Evolutionary conservation across 768 basidiomycete species (phyloP), one percentile per base, ranked within the genome.

Genomic region (Tubosaeta brunneosetosa): DNA sequence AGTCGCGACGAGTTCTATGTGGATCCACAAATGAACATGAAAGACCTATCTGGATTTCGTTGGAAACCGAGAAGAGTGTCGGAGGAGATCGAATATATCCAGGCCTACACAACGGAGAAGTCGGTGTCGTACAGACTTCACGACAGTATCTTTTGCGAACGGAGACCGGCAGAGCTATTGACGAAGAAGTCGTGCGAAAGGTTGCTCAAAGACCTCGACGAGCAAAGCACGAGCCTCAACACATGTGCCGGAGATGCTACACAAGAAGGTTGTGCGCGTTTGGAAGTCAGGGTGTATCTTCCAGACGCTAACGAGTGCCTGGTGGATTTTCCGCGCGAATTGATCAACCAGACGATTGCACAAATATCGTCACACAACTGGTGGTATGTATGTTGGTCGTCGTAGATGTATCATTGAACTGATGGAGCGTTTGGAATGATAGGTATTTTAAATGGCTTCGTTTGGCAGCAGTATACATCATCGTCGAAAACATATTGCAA

Each of bases 81-180:
- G 2, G 47, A 49, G 22, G 2, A 33, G 1, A 47, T 56, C 10
- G 7, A 5, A 4, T 58, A 50, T 9, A 47, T 58, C 6, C 50
- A 55, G 11, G 54, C 54, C 0, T 58, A 58, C 9, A 55, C 44
- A 0, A 55, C 57, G 1, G 54, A 58, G 22, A 58, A 58, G n/a
- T 13, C 48, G 0, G 19, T 52, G 9, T 17, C 45, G 2, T 58
- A 58, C 19, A 47, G 55, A 14, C 41, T 29, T 1, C 54, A 58
- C 13, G n/a, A 22, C 0, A 49, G 50, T 4, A 16, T 57, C 1
- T 57, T 50, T 10, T 17, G 37, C n/a, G 14, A 2, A 38, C 37
- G 37, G n/a, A 38, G 37, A 38, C 16, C 37, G 6, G 14, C n/a
- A 17, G 37, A 38, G 37, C 37, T 38, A n/a, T 38, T 38, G 37